Base-by-base conservation (phyloP, 2,329 filamentous ascomycete genomes). In the Stagonosporopsis rhizophila region DNA sequence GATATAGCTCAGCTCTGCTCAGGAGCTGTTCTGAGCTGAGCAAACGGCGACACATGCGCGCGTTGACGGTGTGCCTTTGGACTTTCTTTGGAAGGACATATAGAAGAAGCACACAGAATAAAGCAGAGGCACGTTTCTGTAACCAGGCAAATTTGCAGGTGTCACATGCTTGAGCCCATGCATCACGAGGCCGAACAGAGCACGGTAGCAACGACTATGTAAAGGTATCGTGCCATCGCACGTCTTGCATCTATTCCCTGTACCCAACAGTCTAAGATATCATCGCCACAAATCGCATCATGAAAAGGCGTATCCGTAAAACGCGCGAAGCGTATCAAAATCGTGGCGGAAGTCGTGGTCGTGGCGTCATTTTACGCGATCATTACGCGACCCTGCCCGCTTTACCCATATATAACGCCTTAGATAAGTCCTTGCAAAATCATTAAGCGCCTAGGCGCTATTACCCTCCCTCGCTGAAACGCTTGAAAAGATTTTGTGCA, bases 281-380 rank as follows among this genome's bases (percentile, higher is more conserved):
- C 53, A 52, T 56, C 53, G 53, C 53, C 52, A 51, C 23, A 56
- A 47, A 52, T 56, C 38, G 44, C 42, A 56, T 56, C 38, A 52
- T 52, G 45, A 52, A 42, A 52, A 32, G 23, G 41, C 30, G 17
- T 25, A 32, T 25, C 37, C 12, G 14, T 20, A 39, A 20, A 17
- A 42, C 38, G 38, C 39, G 34, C 40, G 44, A 47, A 51, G 44
- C 47, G 48, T 52, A 52, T 47, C 47, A 56, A 48, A 51, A 35
- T 52, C 53, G 44, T 52, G 37, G 47, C 42, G 34, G 47, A 52
- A 56, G 47, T 56, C 42, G 53, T 56, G 34, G 53, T 56, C 47
- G 53, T 56, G 47, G 44, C 53, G 53, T 45, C 53, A 56, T 56
- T 50, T 56, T 34, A 45, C 53, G 53, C 47, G 37, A 56, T 56